These are phyloP conservation scores for Marasmius oreades DNA, from an alignment of 1,284 basidiomycete genomes.

Conservation along the genomic window DNA sequence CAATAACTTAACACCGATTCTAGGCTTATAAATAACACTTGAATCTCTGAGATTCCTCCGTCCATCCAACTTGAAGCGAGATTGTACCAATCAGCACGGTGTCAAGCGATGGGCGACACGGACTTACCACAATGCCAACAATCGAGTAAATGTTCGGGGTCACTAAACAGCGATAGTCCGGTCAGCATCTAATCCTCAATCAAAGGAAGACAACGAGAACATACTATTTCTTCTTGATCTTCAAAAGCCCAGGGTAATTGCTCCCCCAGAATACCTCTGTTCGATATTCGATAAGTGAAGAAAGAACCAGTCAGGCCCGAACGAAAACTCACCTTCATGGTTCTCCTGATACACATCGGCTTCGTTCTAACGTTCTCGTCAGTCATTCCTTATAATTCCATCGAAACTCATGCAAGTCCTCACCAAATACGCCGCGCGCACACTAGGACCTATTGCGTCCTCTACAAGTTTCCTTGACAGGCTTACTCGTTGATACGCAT, in stretches of 20 bases:
- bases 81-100: neutral
- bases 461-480: conserved; percentile 16
- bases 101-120: conserved; percentile 28
- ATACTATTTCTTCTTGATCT: conserved; percentile 22
- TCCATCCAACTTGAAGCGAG: conserved; percentile 14
- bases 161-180: conserved; percentile 2
- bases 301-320: neutral
- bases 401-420: neutral
- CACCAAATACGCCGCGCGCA: conserved; percentile 16
- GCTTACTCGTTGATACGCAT: conserved; percentile 14
- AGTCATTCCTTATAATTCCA: neutral
- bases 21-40: conserved; percentile 12
- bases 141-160: conserved; percentile 16
- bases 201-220: neutral
- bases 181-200: neutral
- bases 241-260: conserved; percentile 20
- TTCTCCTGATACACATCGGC: conserved; percentile 17
- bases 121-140: conserved; percentile 24
- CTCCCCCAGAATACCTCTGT: conserved; percentile 22
- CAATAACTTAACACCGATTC: too few relatives aligned
- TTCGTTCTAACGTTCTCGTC: conserved; percentile 11
- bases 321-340: conserved; percentile 13
- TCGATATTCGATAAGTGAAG: neutral
- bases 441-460: conserved; percentile 13
- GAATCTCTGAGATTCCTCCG: conserved; percentile 7